Conservation (phyloP, 495 filamentous ascomycete genomes). For the Daldinia concentrica region DNA sequence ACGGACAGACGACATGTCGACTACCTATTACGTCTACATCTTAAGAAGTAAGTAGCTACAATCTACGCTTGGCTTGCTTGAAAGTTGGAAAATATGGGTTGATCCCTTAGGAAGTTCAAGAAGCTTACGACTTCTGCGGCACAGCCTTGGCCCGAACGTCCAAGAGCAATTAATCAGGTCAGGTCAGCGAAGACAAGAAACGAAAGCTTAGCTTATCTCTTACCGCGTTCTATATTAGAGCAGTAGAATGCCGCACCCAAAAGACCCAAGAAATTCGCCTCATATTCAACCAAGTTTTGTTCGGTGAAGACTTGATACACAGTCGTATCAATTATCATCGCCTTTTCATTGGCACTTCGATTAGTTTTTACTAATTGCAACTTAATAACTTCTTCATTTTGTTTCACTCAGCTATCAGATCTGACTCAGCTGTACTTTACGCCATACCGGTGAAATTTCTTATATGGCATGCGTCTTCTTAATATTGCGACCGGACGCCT, state of each 20-base stretch:
- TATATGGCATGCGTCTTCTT: slow-evolving; percentile 9
- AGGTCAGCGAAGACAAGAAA: background rate
- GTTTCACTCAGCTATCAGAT: slow-evolving; percentile 3
- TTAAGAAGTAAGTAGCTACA: slow-evolving; percentile 5
- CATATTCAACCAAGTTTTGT: too few relatives aligned
- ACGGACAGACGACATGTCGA: slow-evolving; percentile 16
- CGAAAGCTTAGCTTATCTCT: slow-evolving; percentile 16
- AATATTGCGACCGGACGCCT: slow-evolving; percentile 10
- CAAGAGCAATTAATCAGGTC: background rate
- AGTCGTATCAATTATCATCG: background rate
- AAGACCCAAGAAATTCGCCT: slow-evolving; percentile 2
- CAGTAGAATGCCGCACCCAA: slow-evolving; percentile 18
- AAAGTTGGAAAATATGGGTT: slow-evolving; percentile 2
- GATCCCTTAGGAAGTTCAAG: slow-evolving; percentile 9
- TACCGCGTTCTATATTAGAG: slow-evolving; percentile 14
- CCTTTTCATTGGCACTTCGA: background rate
- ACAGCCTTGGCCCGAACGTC: slow-evolving; percentile 18
- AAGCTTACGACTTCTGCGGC: slow-evolving; percentile 12
- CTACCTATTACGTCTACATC: slow-evolving; percentile 12
- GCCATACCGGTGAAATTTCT: slow-evolving; percentile 1
- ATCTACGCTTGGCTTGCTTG: background rate
- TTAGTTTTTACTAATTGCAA: slow-evolving; percentile 3
- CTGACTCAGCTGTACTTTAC: slow-evolving; percentile 23
- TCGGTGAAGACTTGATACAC: slow-evolving; percentile 27
- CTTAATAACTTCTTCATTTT: background rate